Evolutionary conservation across 257 asterid genomes (phyloP).

Genomic region (Solanum gracilifrons): DNA sequence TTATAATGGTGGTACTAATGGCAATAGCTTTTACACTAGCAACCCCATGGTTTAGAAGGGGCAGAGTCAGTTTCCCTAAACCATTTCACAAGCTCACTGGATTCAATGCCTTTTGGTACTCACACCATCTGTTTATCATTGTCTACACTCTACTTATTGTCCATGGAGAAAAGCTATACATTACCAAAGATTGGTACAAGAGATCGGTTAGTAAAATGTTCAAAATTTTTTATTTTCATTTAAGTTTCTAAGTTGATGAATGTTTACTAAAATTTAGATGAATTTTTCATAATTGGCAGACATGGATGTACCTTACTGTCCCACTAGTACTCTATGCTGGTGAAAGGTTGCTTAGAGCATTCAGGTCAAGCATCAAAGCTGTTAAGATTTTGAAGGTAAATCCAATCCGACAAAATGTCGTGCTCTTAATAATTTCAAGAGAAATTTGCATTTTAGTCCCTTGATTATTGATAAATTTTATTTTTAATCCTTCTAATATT

Average conservation of each 20-base stretch:
- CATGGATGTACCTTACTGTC: slow-evolving; percentile 76
- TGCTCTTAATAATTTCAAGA: not conserved
- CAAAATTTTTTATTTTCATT: not conserved
- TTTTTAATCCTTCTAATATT: not conserved
- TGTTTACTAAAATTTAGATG: not conserved
- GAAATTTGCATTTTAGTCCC: not conserved
- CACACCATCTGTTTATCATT: slow-evolving; percentile 67
- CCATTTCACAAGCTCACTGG: slow-evolving; percentile 63
- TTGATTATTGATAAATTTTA: not conserved
- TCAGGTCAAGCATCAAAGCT: slow-evolving; percentile 63
- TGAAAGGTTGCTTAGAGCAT: slow-evolving; percentile 62
- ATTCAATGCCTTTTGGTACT: slow-evolving; percentile 91
- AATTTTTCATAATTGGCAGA: slow-evolving; percentile 21
- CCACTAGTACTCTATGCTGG: slow-evolving; percentile 52
- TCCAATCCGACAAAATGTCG: not conserved
- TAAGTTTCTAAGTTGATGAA: not conserved
- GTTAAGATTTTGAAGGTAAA: slow-evolving; percentile 70
- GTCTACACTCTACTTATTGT: slow-evolving; percentile 59
- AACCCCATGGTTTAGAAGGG: slow-evolving; percentile 68
- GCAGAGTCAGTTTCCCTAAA: slow-evolving; percentile 37
- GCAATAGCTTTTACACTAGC: slow-evolving; percentile 77
- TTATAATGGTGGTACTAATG: slow-evolving; percentile 73
- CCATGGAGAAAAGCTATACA: slow-evolving; percentile 68
- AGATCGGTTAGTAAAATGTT: slow-evolving; percentile 40
- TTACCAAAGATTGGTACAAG: slow-evolving; percentile 49